Evolutionary conservation across 2,329 filamentous ascomycete species (phyloP), one percentile per base, ranked within the genome.

Genomic region (Tricladium varicosporioides): DNA sequence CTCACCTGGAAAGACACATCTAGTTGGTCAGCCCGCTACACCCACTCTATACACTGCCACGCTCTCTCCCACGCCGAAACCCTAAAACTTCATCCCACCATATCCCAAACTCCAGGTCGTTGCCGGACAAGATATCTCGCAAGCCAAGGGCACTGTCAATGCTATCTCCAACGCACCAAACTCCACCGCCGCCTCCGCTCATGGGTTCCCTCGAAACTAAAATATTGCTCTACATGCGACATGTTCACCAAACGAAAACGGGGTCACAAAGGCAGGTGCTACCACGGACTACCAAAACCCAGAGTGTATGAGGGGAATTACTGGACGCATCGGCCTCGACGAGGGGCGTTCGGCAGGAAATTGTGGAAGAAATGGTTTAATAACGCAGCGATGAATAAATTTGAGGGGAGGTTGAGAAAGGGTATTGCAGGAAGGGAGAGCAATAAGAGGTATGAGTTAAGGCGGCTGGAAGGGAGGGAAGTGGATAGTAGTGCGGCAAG

Each of bases 311-410:
- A 49, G 15, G 22, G 22, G 2, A 60, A 58, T 52, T 60, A 54
- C 33, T 69, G 65, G 67, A 68, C 65, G 0, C 60, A 67, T 51
- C 48, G 53, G 2, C 57, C 56, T 2, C 48, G 66, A 33, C 43
- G 18, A 7, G 65, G 67, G 2, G 63, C 60, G 1, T 69, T 65
- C 36, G 61, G 63, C 2, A 10, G 27, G 1, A 65, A 63, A n/a
- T 11, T 67, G 2, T 69, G 67, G 67, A 67, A 65, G 45, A 67
- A 57, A 31, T 67, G 67, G 67, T 65, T 67, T 42, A 69, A 66
- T 18, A 67, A 66, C 31, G 46, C 56, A 1, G 62, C 62, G 7
- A 61, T 64, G 59, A 63, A 67, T 57, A 52, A 45, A 5, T 54
- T 64, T 10, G 63, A 69, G 49, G 40, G 13, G 1, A 60, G 63